phyloP scores from a whole-genome alignment of 306 rosid genomes.

The Trichosanthes cucumerina region DNA sequence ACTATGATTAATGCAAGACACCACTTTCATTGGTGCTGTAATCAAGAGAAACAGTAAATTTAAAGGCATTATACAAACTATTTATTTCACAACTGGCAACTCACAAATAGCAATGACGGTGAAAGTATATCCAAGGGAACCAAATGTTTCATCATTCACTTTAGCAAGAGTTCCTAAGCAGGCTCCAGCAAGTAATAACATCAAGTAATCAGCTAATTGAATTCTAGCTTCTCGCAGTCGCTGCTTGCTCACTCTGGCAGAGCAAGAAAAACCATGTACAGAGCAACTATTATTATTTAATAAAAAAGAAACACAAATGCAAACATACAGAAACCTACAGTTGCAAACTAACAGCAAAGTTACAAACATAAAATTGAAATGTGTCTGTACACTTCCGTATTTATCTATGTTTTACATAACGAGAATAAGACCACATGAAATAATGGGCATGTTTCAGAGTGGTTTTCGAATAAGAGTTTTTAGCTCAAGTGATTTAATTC shows the following conservation, averaged over 20 bases:
- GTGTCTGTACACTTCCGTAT: not conserved
- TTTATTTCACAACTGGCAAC: slow-evolving; percentile 20
- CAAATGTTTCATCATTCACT: slow-evolving; percentile 62
- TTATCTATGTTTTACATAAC: not conserved
- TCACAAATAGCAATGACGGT: slow-evolving; percentile 79
- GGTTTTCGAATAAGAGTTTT: not conserved
- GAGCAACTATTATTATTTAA: slow-evolving; percentile 9
- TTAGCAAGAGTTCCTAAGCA: slow-evolving; percentile 63
- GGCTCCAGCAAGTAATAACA: slow-evolving; percentile 75
- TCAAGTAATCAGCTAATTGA: slow-evolving; percentile 53
- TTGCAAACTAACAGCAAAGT: not conserved
- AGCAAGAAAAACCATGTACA: slow-evolving; percentile 14
- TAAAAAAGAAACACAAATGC: not conserved
- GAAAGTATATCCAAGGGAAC: slow-evolving; percentile 55
- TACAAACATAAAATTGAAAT: slow-evolving; percentile 1
- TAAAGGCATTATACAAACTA: not conserved
- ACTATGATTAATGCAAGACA: not conserved
- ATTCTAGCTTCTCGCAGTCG: slow-evolving; percentile 55
- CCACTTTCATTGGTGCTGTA: not conserved
- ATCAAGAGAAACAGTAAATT: not conserved
- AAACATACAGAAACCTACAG: not conserved
- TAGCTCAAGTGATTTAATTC: not conserved
- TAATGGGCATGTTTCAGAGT: not conserved
- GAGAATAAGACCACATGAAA: not conserved
- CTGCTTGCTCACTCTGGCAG: slow-evolving; percentile 63